A percentile compares a stretch with the other conserved stretches of the same genome.
phyloP scores from a whole-genome alignment of 179 eudicot genomes.

The Nepenthes alata region DNA sequence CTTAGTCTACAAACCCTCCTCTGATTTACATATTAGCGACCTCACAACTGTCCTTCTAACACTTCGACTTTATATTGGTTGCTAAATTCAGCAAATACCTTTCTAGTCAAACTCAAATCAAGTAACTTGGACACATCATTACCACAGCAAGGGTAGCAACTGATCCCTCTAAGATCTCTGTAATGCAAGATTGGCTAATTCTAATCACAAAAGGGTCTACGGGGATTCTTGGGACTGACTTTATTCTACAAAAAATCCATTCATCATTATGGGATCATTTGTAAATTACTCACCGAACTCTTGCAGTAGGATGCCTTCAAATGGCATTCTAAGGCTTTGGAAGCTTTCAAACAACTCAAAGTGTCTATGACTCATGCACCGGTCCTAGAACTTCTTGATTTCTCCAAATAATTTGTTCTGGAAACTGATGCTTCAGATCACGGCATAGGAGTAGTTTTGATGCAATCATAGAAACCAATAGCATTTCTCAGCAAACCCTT shows the following conservation, averaged over 20 bases:
- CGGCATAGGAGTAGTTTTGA: constrained; percentile 1
- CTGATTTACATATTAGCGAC: background rate
- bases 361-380: background rate
- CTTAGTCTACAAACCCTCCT: background rate
- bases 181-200: background rate
- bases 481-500: background rate
- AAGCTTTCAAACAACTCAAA: background rate
- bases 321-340: background rate
- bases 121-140: constrained; percentile 2
- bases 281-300: constrained; percentile 1
- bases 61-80: background rate
- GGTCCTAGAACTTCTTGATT: background rate
- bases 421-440: constrained; percentile 1
- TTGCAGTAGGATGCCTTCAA: background rate
- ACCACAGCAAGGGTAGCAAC: background rate
- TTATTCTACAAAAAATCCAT: background rate
- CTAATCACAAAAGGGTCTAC: background rate
- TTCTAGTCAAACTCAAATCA: background rate
- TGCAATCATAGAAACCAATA: background rate
- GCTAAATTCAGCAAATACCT: background rate
- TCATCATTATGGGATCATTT: background rate
- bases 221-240: constrained; percentile 7
- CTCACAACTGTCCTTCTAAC: background rate
- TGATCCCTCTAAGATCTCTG: background rate
- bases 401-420: background rate